phyloP scores from a whole-genome alignment of 2,329 filamentous ascomycete species.

The Aspergillus sojae region DNA sequence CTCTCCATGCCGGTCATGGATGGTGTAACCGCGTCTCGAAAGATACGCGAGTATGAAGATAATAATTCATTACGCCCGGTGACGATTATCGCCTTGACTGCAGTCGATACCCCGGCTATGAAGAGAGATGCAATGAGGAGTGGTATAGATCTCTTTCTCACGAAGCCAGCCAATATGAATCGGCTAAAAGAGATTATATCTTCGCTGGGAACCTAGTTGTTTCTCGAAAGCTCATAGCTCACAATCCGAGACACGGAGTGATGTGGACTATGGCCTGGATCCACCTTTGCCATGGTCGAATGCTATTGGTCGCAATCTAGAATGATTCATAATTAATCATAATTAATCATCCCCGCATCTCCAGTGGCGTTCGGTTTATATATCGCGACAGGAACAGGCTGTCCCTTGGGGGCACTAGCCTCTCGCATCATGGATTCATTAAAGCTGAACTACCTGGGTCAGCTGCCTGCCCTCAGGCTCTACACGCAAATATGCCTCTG shows the following conservation, averaged over 20 bases:
- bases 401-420: not conserved
- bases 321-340: not conserved
- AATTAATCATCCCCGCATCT: not conserved
- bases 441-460: conserved; percentile 47
- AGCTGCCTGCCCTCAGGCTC: conserved; percentile 45
- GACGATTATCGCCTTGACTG: conserved; percentile 34
- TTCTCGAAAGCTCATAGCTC: not conserved
- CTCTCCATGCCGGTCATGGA: conserved; percentile 43
- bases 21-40: conserved; percentile 33
- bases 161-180: conserved; percentile 27
- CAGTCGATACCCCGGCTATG: conserved; percentile 29
- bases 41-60: conserved; percentile 32
- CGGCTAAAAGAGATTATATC: not conserved
- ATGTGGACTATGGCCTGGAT: not conserved
- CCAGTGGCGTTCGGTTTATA: not conserved
- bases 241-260: not conserved
- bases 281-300: not conserved
- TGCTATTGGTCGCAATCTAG: not conserved
- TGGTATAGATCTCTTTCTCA: conserved; percentile 36
- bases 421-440: not conserved
- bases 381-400: not conserved
- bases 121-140: conserved; percentile 32
- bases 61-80: conserved; percentile 13
- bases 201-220: not conserved
- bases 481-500: conserved; percentile 53